Percentiles rank a stretch among this genome's conserved stretches.
phyloP scores from a whole-genome alignment of 1,284 basidiomycete species.

The Apiotrichum veenhuisii region DNA sequence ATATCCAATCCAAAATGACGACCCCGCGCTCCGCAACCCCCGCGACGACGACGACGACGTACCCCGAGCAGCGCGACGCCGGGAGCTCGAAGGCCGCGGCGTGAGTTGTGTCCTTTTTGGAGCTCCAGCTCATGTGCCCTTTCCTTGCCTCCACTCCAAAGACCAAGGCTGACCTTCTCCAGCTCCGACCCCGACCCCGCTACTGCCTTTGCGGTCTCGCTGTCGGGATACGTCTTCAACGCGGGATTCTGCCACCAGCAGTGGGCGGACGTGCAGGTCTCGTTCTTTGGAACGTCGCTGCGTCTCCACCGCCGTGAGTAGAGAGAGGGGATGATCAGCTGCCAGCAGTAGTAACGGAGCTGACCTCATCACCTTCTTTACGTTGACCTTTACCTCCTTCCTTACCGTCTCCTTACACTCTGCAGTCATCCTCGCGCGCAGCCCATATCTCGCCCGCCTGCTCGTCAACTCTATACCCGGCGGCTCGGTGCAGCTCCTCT shows the following conservation, averaged over 20 bases:
- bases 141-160: no score
- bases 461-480: constrained; percentile 62
- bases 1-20: background rate
- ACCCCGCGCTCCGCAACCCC: constrained; percentile 8
- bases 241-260: constrained; percentile 38
- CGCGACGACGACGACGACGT: constrained; percentile 10
- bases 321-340: background rate
- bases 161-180: no score
- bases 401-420: no score
- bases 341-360: background rate
- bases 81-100: constrained; percentile 23
- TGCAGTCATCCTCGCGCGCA: constrained; percentile 75
- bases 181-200: constrained; percentile 1
- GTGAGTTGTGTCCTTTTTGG: background rate
- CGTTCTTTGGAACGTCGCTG: constrained; percentile 35
- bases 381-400: no score
- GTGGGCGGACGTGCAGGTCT: constrained; percentile 41
- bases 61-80: constrained; percentile 13
- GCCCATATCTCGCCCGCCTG: constrained; percentile 76
- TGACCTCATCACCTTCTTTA: no score
- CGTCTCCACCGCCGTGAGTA: constrained; percentile 46
- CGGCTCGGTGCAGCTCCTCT: constrained; percentile 65
- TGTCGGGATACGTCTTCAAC: constrained; percentile 32
- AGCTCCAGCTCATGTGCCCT: background rate
- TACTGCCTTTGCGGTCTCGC: constrained; percentile 8